These are phyloP conservation scores for Trichoderma erinaceum DNA, from an alignment of 495 filamentous ascomycete genomes.

Conservation along the genomic window DNA sequence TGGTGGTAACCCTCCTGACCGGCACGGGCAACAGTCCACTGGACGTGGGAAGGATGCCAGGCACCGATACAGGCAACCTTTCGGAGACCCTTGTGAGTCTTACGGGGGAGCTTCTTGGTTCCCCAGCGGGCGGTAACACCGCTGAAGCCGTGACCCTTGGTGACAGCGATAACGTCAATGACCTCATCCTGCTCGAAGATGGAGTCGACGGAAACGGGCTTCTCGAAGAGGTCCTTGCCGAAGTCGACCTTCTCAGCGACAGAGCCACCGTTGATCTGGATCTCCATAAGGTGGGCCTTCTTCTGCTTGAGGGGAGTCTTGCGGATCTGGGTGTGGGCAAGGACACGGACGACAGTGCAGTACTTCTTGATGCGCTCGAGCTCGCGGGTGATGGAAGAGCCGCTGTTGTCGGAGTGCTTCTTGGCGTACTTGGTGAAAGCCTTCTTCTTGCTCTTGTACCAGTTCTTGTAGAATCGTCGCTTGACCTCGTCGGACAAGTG, in stretches of 20 bases:
- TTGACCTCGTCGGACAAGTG: constrained; percentile 97
- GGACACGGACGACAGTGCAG: constrained; percentile 98
- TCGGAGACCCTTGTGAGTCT: constrained; percentile 99
- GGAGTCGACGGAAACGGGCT: constrained; percentile 82
- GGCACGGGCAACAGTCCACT: constrained; percentile 99
- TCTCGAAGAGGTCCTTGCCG: constrained; percentile 92
- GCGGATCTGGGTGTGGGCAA: constrained; percentile 99
- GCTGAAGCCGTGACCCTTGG: constrained; percentile 97
- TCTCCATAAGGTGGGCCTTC: constrained; percentile 99
- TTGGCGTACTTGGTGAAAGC: constrained; percentile 99
- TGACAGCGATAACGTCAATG: constrained; percentile 99
- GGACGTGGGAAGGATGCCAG: constrained; percentile 99
- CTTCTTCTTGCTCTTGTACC: constrained; percentile 99
- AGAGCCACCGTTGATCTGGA: constrained; percentile 98
- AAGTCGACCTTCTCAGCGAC: constrained; percentile 94
- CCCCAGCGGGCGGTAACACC: constrained; percentile 99
- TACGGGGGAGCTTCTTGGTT: constrained; percentile 99
- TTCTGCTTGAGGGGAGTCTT: constrained; percentile 99
- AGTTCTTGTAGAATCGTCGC: constrained; percentile 99
- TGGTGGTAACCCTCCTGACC: constrained; percentile 99
- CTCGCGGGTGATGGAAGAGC: constrained; percentile 85
- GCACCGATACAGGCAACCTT: constrained; percentile 99
- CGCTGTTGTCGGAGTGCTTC: constrained; percentile 92
- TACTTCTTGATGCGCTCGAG: constrained; percentile 99
- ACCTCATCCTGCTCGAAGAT: constrained; percentile 99